Evolutionary conservation across 1,284 basidiomycete genomes (phyloP), one percentile per base, ranked within the genome.

Genomic region (Fomitopsis betulina): DNA sequence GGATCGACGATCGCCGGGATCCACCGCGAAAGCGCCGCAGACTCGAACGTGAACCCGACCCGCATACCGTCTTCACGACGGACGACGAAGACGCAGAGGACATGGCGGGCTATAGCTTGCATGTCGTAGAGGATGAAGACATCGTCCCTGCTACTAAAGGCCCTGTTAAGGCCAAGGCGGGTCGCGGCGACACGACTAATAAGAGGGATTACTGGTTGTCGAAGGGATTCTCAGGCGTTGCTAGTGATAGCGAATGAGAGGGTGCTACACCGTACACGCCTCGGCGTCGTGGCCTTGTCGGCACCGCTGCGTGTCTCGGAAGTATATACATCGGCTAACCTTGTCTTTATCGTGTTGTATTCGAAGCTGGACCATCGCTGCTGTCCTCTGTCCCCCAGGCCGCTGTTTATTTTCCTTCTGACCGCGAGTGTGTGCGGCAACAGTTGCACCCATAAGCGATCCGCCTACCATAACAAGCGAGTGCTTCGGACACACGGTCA

Each of bases 11-110:
- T 50, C 63, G 67, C 42, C 59, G 58, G 25, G 72, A 74, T 55
- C 79, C 79, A 27, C 75, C 78, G 15, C 75, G 72, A 63, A 85
- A 84, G 67, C 76, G 81, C 19, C 74, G 76, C 53, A 75, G 71
- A 60, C 75, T 69, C 8, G 78, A 74, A 23, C 71, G 65, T 19
- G 60, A 64, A 35, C 59, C 65, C 39, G 79, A 81, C 64, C 58
- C 59, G 37, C 77, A 78, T 58, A 75, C 77, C 0, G 76, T 82
- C 8, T 82, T 76, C 67, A 79, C 77, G 40, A 75, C 77, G 4
- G 79, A 79, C 56, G 76, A 76, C 32, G 79, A 79, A 30, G 74
- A 74, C 27, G 38, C 38, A 23, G 38, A 52, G 15, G 55, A 57
- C 25, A 37, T 32, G 45, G 21, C 39, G 6, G 73, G 76, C 60